Conservation (phyloP, 2,329 filamentous ascomycete genomes). For the Pyrenochaeta sp. region DNA sequence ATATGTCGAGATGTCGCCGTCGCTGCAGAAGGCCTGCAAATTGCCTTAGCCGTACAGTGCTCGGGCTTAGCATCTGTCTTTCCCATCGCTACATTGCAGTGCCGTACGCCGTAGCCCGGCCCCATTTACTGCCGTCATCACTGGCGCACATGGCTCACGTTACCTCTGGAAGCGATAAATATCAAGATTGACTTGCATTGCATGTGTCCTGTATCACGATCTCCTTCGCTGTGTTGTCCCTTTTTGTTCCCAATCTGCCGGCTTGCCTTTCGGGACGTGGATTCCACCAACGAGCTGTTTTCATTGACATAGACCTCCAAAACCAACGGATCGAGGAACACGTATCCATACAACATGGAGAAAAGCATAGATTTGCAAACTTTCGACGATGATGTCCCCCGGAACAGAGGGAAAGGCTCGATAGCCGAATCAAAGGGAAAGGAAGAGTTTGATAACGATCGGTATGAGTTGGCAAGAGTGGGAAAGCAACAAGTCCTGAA, state of each 20-base stretch:
- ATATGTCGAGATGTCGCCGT: conserved; percentile 41
- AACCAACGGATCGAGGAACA: not conserved
- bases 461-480: conserved; percentile 44
- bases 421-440: conserved; percentile 33
- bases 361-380: conserved; percentile 39
- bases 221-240: conserved; percentile 20
- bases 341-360: conserved; percentile 29
- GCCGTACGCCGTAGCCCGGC: conserved; percentile 28
- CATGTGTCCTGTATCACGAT: conserved; percentile 42
- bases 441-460: conserved; percentile 39
- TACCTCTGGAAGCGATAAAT: conserved; percentile 38
- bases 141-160: conserved; percentile 42
- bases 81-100: conserved; percentile 22
- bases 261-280: conserved; percentile 16
- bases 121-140: conserved; percentile 28
- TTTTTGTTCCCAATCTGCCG: conserved; percentile 26
- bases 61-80: conserved; percentile 24
- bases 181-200: conserved; percentile 45
- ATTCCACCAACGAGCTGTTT: conserved; percentile 6
- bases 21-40: conserved; percentile 39
- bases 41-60: conserved; percentile 27
- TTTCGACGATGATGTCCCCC: conserved; percentile 33
- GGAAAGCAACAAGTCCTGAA: conserved; percentile 48
- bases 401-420: conserved; percentile 27
- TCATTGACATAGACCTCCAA: conserved; percentile 1